These are phyloP conservation scores for Lipomyces yamadae DNA, from an alignment of 805 yeast genomes.

Conservation along the genomic window DNA sequence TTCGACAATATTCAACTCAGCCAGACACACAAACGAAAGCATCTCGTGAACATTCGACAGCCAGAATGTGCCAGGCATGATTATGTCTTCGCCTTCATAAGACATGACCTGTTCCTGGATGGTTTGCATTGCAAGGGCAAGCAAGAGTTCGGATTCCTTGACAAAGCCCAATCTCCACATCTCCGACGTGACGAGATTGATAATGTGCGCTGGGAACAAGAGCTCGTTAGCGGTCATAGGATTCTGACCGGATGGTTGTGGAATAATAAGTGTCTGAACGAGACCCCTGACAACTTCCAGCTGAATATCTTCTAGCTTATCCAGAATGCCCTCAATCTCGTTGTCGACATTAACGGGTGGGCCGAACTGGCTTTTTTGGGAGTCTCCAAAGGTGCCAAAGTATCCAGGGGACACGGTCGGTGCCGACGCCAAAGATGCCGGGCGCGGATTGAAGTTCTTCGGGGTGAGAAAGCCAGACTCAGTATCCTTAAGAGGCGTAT, in stretches of 20 bases:
- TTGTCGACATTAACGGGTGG: slow-evolving; percentile 40
- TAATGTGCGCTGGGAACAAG: slow-evolving; percentile 92
- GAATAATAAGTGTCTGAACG: slow-evolving; percentile 81
- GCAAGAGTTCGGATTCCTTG: slow-evolving; percentile 84
- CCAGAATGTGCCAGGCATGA: slow-evolving; percentile 97
- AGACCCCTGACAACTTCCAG: slow-evolving; percentile 86
- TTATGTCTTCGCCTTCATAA: slow-evolving; percentile 83
- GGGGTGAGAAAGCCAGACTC: slow-evolving; percentile 17
- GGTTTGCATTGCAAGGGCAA: slow-evolving; percentile 85
- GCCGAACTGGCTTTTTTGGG: slow-evolving; percentile 33
- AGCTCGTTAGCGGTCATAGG: slow-evolving; percentile 87
- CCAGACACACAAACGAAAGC: slow-evolving; percentile 91
- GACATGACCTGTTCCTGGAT: slow-evolving; percentile 82
- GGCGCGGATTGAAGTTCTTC: slow-evolving; percentile 41
- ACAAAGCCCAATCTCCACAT: slow-evolving; percentile 98
- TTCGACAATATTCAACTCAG: slow-evolving; percentile 87
- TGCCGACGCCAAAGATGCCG: slow-evolving; percentile 33
- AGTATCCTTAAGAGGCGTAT: slow-evolving; percentile 25
- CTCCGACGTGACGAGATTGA: slow-evolving; percentile 88
- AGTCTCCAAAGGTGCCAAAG: slow-evolving; percentile 34
- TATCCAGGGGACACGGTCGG: slow-evolving; percentile 30
- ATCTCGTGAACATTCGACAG: slow-evolving; percentile 93
- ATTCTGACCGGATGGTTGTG: slow-evolving; percentile 82
- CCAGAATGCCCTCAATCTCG: slow-evolving; percentile 45
- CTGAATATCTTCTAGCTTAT: slow-evolving; percentile 55